A percentile compares a stretch with the other conserved stretches of the same genome.
Evolutionary conservation across 2,329 filamentous ascomycete species (phyloP).

Genomic region (Gaeumannomyces tritici): DNA sequence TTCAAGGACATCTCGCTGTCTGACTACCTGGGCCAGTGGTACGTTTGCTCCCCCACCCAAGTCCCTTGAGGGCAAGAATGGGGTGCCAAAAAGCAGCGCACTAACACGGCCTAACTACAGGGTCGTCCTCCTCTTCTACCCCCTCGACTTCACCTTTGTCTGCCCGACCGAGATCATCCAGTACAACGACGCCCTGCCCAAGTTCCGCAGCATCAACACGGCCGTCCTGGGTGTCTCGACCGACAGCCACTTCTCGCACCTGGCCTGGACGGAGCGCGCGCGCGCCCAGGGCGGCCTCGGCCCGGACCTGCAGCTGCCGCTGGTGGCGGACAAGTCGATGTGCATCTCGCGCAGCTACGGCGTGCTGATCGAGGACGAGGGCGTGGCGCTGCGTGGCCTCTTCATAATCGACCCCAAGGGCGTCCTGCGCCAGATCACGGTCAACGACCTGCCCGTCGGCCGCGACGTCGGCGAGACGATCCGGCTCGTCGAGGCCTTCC

Average conservation of each 20-base stretch:
- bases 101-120: slow-evolving; percentile 18
- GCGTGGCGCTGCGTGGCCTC: slow-evolving; percentile 51
- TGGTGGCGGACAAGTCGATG: slow-evolving; percentile 53
- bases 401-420: slow-evolving; percentile 60
- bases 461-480: slow-evolving; percentile 55
- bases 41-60: slow-evolving; percentile 7
- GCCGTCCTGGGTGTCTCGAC: slow-evolving; percentile 51
- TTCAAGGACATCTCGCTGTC: slow-evolving; percentile 36
- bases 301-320: slow-evolving; percentile 47
- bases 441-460: slow-evolving; percentile 57
- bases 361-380: slow-evolving; percentile 54
- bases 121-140: slow-evolving; percentile 58
- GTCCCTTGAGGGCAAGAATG: not conserved
- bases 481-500: slow-evolving; percentile 62
- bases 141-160: slow-evolving; percentile 60
- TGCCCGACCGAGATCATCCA: slow-evolving; percentile 58
- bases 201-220: slow-evolving; percentile 50
- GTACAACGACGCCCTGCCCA: slow-evolving; percentile 50
- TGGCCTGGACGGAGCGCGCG: slow-evolving; percentile 48
- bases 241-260: slow-evolving; percentile 47
- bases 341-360: slow-evolving; percentile 52
- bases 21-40: slow-evolving; percentile 39
- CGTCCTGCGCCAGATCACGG: slow-evolving; percentile 50
- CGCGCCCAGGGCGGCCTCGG: slow-evolving; percentile 54
- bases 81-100: not conserved